Evolutionary conservation across 2,329 filamentous ascomycete species (phyloP).

Genomic region (Didymella pomorum): DNA sequence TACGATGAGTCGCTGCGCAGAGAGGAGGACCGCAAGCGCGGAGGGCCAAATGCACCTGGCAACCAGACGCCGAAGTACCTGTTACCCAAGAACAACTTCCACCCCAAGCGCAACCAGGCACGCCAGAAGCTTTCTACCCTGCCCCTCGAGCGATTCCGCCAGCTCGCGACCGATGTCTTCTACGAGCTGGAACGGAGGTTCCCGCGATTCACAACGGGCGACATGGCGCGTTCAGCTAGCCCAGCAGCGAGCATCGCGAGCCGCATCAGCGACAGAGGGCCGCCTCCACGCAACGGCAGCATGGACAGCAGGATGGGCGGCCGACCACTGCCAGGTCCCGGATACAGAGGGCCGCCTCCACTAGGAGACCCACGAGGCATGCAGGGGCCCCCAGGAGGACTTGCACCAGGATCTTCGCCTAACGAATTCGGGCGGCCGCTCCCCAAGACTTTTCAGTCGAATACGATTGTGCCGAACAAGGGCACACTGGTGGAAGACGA

Average conservation of each 20-base stretch:
- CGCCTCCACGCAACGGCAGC: slow-evolving; percentile 63
- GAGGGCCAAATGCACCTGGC: slow-evolving; percentile 58
- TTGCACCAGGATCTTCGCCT: slow-evolving; percentile 35
- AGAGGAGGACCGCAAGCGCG: slow-evolving; percentile 67
- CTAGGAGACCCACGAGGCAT: slow-evolving; percentile 54
- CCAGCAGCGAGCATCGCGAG: slow-evolving; percentile 66
- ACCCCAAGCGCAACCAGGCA: slow-evolving; percentile 98
- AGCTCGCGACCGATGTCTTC: slow-evolving; percentile 94
- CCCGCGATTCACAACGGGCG: slow-evolving; percentile 76
- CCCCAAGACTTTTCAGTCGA: slow-evolving; percentile 90
- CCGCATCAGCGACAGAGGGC: slow-evolving; percentile 62
- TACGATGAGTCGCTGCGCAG: slow-evolving; percentile 92
- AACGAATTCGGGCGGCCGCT: slow-evolving; percentile 78
- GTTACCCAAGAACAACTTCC: slow-evolving; percentile 85
- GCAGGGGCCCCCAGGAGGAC: slow-evolving; percentile 51
- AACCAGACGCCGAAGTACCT: slow-evolving; percentile 67
- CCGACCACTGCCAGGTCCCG: slow-evolving; percentile 48
- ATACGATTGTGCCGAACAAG: slow-evolving; percentile 97
- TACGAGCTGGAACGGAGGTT: slow-evolving; percentile 92
- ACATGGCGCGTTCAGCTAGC: slow-evolving; percentile 72
- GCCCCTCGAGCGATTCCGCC: slow-evolving; percentile 84
- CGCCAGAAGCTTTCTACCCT: slow-evolving; percentile 92
- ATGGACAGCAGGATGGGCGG: slow-evolving; percentile 58
- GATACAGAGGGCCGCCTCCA: slow-evolving; percentile 51
- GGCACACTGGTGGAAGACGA: slow-evolving; percentile 97